Evolutionary conservation across 345 rosid species (phyloP).

Genomic region (Euphorbia lathyris): DNA sequence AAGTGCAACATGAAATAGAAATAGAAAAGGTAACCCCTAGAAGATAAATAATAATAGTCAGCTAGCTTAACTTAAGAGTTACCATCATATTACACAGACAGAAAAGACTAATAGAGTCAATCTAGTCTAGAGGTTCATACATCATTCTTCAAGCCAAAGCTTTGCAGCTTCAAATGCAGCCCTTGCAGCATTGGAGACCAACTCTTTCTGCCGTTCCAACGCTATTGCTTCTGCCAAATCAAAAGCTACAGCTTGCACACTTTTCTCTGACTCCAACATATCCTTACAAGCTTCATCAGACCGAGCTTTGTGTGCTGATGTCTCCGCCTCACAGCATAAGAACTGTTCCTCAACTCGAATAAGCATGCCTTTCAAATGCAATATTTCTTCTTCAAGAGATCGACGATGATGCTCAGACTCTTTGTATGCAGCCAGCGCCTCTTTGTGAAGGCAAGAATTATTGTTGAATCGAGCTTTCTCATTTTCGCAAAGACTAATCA

Average conservation of each 20-base stretch:
- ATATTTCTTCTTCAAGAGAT: slow-evolving; percentile 27
- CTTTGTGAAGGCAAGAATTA: slow-evolving; percentile 30
- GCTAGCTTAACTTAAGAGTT: no score
- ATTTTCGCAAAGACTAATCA: slow-evolving; percentile 14
- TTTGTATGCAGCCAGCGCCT: slow-evolving; percentile 24
- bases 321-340: slow-evolving; percentile 35
- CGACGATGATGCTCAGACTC: slow-evolving; percentile 20
- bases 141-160: slow-evolving; percentile 3
- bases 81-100: no score
- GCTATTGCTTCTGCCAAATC: slow-evolving; percentile 18
- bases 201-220: slow-evolving; percentile 17
- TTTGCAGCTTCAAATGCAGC: slow-evolving; percentile 27
- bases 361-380: slow-evolving; percentile 21
- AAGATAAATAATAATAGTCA: no score
- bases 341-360: slow-evolving; percentile 29
- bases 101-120: no score
- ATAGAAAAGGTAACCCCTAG: no score
- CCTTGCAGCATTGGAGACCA: slow-evolving; percentile 19
- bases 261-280: slow-evolving; percentile 27
- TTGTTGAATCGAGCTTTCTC: slow-evolving; percentile 27
- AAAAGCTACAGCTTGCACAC: slow-evolving; percentile 24
- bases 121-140: no score
- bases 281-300: slow-evolving; percentile 15
- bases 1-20: no score
- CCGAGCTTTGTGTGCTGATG: slow-evolving; percentile 18